Evolutionary conservation across 495 filamentous ascomycete genomes (phyloP).

Genomic region (Chlorociboria aeruginascens): DNA sequence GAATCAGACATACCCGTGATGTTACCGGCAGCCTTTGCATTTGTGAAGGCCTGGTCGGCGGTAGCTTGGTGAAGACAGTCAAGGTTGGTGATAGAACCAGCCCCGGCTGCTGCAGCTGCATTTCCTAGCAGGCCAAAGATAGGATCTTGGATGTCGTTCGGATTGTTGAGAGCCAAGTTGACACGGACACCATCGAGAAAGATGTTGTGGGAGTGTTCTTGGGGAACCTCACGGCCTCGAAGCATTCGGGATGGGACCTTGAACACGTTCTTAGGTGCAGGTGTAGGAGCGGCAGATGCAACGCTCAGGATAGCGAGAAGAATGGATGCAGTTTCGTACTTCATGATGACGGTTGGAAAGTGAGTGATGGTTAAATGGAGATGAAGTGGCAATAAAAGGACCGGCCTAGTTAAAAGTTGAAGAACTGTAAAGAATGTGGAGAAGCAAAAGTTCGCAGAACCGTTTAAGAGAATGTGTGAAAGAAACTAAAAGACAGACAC

Average conservation of each 20-base stretch:
- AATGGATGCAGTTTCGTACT: constrained; percentile 21
- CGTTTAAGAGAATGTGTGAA: constrained; percentile 8
- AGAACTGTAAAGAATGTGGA: constrained; percentile 14
- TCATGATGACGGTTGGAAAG: constrained; percentile 21
- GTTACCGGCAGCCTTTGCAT: constrained; percentile 49
- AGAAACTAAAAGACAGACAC: constrained; percentile 14
- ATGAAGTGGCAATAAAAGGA: constrained; percentile 18
- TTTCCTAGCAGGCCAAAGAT: constrained; percentile 56
- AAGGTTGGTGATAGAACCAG: constrained; percentile 42
- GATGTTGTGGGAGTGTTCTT: constrained; percentile 51
- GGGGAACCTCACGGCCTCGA: constrained; percentile 25
- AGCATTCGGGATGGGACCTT: constrained; percentile 17
- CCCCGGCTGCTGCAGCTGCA: constrained; percentile 42
- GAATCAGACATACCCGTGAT: constrained; percentile 43
- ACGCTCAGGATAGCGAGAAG: constrained; percentile 28
- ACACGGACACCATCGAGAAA: constrained; percentile 33
- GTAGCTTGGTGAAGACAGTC: constrained; percentile 57
- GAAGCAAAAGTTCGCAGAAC: constrained; percentile 14
- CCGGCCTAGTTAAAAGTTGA: constrained; percentile 22
- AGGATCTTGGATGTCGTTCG: constrained; percentile 42
- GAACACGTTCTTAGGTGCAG: constrained; percentile 7
- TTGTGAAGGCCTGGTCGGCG: constrained; percentile 60
- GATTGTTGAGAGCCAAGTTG: constrained; percentile 46
- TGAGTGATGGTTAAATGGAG: constrained; percentile 16
- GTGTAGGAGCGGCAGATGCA: constrained; percentile 18